phyloP scores from a whole-genome alignment of 305 asterid genomes.

The Salvia sclarea region DNA sequence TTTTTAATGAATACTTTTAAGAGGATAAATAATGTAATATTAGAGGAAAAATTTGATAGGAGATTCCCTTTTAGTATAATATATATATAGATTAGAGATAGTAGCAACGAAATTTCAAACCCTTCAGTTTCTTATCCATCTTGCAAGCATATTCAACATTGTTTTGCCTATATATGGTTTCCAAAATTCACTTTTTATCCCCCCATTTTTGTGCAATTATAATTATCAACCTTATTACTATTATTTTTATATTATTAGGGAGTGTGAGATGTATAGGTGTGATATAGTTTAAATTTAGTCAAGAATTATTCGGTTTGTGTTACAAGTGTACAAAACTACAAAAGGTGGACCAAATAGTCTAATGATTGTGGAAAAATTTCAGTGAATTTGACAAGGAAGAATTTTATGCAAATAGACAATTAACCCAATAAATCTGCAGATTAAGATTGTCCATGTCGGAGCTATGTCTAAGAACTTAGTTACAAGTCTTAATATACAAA shows the following conservation, averaged over 20 bases:
- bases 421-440: neutral
- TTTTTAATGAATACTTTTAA: no score
- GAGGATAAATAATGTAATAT: no score
- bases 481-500: neutral
- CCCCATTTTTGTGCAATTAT: neutral
- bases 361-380: neutral
- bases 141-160: no score
- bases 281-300: neutral
- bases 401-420: neutral
- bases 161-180: neutral
- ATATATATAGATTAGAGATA: neutral
- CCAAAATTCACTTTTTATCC: neutral
- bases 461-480: neutral
- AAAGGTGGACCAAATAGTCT: neutral
- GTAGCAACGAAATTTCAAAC: neutral
- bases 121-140: neutral
- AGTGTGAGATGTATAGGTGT: neutral
- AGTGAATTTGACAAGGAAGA: neutral
- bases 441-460: neutral
- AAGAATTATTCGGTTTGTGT: neutral
- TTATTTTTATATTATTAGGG: neutral
- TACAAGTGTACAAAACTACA: slow-evolving; percentile 6
- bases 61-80: no score
- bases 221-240: neutral
- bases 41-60: no score